A percentile compares a stretch with the other conserved stretches of the same genome.
Evolutionary conservation across 2,329 filamentous ascomycete genomes (phyloP).

Genomic region (Berkeleyomyces basicola): DNA sequence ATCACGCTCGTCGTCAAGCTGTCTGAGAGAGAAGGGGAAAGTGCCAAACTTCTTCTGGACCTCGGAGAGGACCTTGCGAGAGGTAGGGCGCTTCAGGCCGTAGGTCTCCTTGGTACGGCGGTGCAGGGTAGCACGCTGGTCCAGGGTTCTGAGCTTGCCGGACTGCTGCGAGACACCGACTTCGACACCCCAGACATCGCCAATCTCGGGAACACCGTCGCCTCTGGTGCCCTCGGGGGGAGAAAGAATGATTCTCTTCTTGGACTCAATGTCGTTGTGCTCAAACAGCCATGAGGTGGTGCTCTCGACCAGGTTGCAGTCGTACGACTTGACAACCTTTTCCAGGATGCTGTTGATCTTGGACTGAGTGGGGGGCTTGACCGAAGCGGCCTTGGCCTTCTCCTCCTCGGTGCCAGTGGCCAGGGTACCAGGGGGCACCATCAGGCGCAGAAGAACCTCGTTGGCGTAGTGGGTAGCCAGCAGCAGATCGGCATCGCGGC

Average conservation of each 20-base stretch:
- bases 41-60: conserved; percentile 93
- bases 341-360: conserved; percentile 79
- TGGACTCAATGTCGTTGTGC: conserved; percentile 89
- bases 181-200: conserved; percentile 96
- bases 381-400: conserved; percentile 74
- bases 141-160: conserved; percentile 86
- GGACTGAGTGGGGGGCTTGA: conserved; percentile 69
- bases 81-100: conserved; percentile 83
- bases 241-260: conserved; percentile 94
- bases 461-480: conserved; percentile 91
- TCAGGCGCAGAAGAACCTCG: conserved; percentile 77
- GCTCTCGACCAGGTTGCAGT: conserved; percentile 87
- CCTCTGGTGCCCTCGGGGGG: conserved; percentile 78
- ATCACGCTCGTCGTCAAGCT: conserved; percentile 89
- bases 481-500: conserved; percentile 70
- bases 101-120: conserved; percentile 86
- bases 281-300: conserved; percentile 96
- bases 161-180: conserved; percentile 78
- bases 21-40: conserved; percentile 94
- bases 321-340: conserved; percentile 82
- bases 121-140: conserved; percentile 80
- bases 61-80: conserved; percentile 81
- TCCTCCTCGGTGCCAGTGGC: conserved; percentile 78
- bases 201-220: conserved; percentile 72
- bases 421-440: conserved; percentile 79